These are phyloP conservation scores for Yamadazyma takamatsuzukensis DNA, from an alignment of 805 yeast genomes.

Conservation along the genomic window DNA sequence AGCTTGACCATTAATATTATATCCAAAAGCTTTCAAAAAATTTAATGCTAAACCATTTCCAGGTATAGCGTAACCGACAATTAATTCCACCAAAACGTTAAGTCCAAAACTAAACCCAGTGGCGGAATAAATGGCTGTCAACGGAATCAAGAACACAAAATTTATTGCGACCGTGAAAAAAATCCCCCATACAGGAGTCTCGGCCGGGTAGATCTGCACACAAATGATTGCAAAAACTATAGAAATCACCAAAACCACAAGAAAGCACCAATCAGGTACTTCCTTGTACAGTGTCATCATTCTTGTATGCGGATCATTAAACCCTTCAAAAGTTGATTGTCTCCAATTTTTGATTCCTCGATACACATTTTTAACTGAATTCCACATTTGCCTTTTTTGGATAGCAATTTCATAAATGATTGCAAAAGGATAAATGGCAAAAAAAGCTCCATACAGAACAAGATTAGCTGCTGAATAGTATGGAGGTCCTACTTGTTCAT, in stretches of 20 bases:
- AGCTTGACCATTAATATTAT: conserved; percentile 55
- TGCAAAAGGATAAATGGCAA: conserved; percentile 27
- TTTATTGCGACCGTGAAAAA: conserved; percentile 32
- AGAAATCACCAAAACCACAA: conserved; percentile 22
- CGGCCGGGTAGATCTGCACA: conserved; percentile 27
- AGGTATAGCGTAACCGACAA: conserved; percentile 35
- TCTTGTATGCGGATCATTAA: conserved; percentile 27
- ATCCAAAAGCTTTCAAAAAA: conserved; percentile 59
- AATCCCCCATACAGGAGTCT: conserved; percentile 35
- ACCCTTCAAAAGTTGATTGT: conserved; percentile 29
- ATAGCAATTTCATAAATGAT: conserved; percentile 38
- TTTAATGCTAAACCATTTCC: conserved; percentile 33
- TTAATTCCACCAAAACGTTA: conserved; percentile 34
- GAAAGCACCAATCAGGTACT: conserved; percentile 32
- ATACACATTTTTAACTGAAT: conserved; percentile 10
- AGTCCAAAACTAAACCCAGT: conserved; percentile 32
- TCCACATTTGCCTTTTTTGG: conserved; percentile 24
- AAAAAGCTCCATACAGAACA: conserved; percentile 25
- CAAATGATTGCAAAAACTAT: conserved; percentile 30
- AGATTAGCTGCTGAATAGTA: conserved; percentile 28
- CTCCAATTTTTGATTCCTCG: conserved; percentile 31
- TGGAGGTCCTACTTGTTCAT: conserved; percentile 26
- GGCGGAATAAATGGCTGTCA: conserved; percentile 23
- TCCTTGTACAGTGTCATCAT: conserved; percentile 32
- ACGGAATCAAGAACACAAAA: conserved; percentile 30